Conservation (phyloP, 2,329 filamentous ascomycete species). For the Hypoxylon sp. region DNA sequence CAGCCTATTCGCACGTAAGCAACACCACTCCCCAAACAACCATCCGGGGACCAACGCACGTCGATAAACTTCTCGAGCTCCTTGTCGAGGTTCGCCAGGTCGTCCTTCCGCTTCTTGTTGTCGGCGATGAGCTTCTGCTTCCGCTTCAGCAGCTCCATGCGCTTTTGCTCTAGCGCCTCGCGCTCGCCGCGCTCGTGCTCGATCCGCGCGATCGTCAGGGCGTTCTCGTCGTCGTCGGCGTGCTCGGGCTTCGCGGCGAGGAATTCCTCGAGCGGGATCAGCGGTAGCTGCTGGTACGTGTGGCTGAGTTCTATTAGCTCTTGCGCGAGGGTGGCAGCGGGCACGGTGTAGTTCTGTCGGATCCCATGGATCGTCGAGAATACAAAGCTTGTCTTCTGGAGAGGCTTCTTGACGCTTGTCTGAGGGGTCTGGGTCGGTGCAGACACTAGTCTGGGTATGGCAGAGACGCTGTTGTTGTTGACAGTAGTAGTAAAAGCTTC, state of each 20-base stretch:
- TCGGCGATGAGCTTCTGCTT: constrained; percentile 72
- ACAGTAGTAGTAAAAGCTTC: background rate
- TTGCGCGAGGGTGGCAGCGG: constrained; percentile 31
- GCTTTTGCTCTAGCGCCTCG: constrained; percentile 84
- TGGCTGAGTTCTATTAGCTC: constrained; percentile 67
- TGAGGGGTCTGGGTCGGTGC: background rate
- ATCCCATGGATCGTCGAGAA: background rate
- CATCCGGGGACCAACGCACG: constrained; percentile 62
- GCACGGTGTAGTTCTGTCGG: constrained; percentile 20
- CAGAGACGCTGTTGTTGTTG: constrained; percentile 2
- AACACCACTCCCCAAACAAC: constrained; percentile 35
- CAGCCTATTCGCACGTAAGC: constrained; percentile 66
- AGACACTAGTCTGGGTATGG: constrained; percentile 9
- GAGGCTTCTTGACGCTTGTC: background rate
- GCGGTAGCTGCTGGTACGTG: constrained; percentile 85
- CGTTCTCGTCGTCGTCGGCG: constrained; percentile 76
- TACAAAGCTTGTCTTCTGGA: background rate
- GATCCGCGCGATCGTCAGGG: constrained; percentile 89
- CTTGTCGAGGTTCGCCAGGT: constrained; percentile 89
- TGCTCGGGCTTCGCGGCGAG: constrained; percentile 80
- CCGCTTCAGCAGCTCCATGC: constrained; percentile 77
- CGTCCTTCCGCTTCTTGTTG: constrained; percentile 94
- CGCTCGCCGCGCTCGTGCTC: constrained; percentile 89
- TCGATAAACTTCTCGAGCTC: constrained; percentile 96
- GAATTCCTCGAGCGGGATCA: constrained; percentile 87